A percentile compares a stretch with the other conserved stretches of the same genome.
These are phyloP conservation scores for Xylariales sp. DNA, from an alignment of 2,329 filamentous ascomycete species.

Conservation along the genomic window DNA sequence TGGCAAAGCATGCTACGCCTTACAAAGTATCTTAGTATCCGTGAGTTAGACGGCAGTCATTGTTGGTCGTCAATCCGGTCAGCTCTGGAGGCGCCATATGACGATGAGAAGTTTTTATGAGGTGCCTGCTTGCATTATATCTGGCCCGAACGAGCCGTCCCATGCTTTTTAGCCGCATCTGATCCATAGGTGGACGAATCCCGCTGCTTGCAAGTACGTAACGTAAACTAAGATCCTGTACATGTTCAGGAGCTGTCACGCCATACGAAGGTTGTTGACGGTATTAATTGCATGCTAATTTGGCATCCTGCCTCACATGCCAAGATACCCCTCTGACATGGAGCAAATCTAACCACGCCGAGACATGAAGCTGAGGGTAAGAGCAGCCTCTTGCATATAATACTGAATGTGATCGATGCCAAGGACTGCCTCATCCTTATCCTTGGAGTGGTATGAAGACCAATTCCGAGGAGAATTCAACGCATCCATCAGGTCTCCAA, in stretches of 20 bases:
- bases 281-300: neutral
- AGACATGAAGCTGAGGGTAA: too few relatives aligned
- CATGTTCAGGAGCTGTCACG: neutral
- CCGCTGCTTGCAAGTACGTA: constrained; percentile 1
- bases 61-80: too few relatives aligned
- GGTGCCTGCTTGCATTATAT: neutral
- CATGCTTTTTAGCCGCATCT: neutral
- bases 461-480: too few relatives aligned
- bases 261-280: neutral
- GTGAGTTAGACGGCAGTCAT: too few relatives aligned
- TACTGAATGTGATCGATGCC: too few relatives aligned
- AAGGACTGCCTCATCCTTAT: too few relatives aligned
- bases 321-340: too few relatives aligned
- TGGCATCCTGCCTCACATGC: neutral
- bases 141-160: constrained; percentile 3
- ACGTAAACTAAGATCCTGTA: neutral
- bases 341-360: too few relatives aligned
- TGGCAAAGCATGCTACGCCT: neutral
- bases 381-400: too few relatives aligned
- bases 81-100: constrained; percentile 2
- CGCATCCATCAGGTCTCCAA: too few relatives aligned
- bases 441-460: too few relatives aligned
- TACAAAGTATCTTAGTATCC: neutral
- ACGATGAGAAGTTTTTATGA: neutral
- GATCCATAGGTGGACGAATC: constrained; percentile 4